Evolutionary conservation across 2,329 filamentous ascomycete genomes (phyloP).

Genomic region (Blumeria hordei): DNA sequence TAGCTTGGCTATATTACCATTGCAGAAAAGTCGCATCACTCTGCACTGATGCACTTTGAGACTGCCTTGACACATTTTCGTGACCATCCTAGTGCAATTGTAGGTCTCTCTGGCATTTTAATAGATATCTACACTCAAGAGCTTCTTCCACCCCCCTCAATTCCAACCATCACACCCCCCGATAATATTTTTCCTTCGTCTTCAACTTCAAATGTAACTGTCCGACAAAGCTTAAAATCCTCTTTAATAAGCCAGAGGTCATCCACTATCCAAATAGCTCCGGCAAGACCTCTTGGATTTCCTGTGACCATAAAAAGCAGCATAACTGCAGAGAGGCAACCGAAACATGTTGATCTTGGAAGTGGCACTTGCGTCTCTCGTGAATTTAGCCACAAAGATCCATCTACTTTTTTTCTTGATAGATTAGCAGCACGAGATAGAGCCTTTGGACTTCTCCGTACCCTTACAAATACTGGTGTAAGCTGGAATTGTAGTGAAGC

Average conservation of each 20-base stretch:
- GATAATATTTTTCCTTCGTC: conserved; percentile 9
- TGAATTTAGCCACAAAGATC: conserved; percentile 6
- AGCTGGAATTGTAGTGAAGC: conserved; percentile 88
- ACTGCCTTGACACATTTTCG: conserved; percentile 54
- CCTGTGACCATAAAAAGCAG: conserved; percentile 7
- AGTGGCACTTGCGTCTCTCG: conserved; percentile 2
- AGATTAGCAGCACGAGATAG: conserved; percentile 75
- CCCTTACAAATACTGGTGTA: conserved; percentile 59
- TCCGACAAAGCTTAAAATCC: not conserved
- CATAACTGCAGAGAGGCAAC: not conserved
- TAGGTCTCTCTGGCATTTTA: conserved; percentile 64
- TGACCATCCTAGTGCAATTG: conserved; percentile 57
- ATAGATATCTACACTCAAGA: conserved; percentile 61
- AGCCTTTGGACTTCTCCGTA: conserved; percentile 60
- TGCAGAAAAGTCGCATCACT: conserved; percentile 23
- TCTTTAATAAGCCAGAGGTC: conserved; percentile 1
- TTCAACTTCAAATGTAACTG: conserved; percentile 8
- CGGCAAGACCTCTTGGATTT: conserved; percentile 13
- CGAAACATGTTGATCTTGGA: conserved; percentile 8
- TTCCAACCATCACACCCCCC: conserved; percentile 14
- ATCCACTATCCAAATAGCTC: conserved; percentile 5
- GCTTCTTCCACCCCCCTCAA: conserved; percentile 31
- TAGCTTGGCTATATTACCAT: conserved; percentile 14
- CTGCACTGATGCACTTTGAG: conserved; percentile 59
- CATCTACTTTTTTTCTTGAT: conserved; percentile 22